Evolutionary conservation across 768 basidiomycete species (phyloP).

Genomic region (Chiua virens): DNA sequence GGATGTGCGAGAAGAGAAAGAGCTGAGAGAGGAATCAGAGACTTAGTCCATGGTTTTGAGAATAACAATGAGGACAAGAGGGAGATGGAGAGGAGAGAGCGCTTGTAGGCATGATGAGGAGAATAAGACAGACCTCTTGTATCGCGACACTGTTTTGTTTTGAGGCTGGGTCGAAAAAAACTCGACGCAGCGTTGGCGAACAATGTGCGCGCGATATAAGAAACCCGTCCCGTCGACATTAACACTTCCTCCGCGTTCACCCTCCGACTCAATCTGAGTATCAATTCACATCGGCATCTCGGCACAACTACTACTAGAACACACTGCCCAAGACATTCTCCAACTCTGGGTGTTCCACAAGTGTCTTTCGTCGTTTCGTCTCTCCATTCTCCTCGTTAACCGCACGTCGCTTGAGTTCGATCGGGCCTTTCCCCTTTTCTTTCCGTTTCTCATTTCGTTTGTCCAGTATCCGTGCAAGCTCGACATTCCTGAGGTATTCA

Average conservation of each 20-base stretch:
- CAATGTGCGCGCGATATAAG: slow-evolving; percentile 65
- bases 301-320: slow-evolving; percentile 39
- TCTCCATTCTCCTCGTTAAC: slow-evolving; percentile 10
- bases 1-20: slow-evolving; percentile 31
- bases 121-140: slow-evolving; percentile 86
- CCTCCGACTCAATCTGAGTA: slow-evolving; percentile 27
- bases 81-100: slow-evolving; percentile 66
- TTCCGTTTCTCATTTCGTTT: slow-evolving; percentile 72
- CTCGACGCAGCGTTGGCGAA: slow-evolving; percentile 40
- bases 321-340: slow-evolving; percentile 49
- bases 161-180: slow-evolving; percentile 30
- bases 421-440: slow-evolving; percentile 54
- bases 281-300: slow-evolving; percentile 12
- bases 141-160: slow-evolving; percentile 45
- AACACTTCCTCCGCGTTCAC: slow-evolving; percentile 16
- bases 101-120: slow-evolving; percentile 72
- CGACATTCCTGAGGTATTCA: slow-evolving; percentile 92
- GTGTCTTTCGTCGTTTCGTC: slow-evolving; percentile 16
- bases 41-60: slow-evolving; percentile 43
- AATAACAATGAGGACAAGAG: slow-evolving; percentile 52
- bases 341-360: slow-evolving; percentile 25
- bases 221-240: slow-evolving; percentile 12
- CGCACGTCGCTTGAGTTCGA: slow-evolving; percentile 21
- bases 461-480: slow-evolving; percentile 82
- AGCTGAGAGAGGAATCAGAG: slow-evolving; percentile 50